A percentile compares a stretch with the other conserved stretches of the same genome.
phyloP scores from a whole-genome alignment of 2,329 filamentous ascomycete species.

The Raffaelea arxii region DNA sequence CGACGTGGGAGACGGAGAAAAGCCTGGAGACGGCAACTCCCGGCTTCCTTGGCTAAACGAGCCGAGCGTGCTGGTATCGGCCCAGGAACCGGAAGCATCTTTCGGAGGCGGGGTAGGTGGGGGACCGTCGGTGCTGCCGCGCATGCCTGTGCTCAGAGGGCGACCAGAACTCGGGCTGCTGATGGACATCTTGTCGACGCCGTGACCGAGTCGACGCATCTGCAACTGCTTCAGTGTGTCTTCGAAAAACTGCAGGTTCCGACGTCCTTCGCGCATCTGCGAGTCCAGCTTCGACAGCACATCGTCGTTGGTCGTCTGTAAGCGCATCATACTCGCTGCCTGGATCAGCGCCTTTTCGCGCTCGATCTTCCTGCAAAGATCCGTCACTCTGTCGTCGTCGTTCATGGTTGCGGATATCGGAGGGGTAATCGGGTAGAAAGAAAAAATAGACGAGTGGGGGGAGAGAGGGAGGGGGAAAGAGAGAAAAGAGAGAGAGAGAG shows the following conservation, averaged over 20 bases:
- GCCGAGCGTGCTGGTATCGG: constrained; percentile 37
- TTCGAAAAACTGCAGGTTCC: constrained; percentile 88
- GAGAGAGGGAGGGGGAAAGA: neutral
- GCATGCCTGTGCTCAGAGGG: constrained; percentile 36
- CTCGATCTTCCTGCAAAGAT: constrained; percentile 95
- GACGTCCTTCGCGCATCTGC: constrained; percentile 85
- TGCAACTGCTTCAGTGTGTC: constrained; percentile 83
- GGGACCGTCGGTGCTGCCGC: constrained; percentile 32
- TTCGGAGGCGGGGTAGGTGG: constrained; percentile 69
- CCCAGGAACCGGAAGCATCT: constrained; percentile 40
- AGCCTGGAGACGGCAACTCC: constrained; percentile 29
- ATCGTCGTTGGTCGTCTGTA: constrained; percentile 86
- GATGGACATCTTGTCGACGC: constrained; percentile 51
- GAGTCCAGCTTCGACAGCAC: constrained; percentile 86
- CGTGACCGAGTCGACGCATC: constrained; percentile 63
- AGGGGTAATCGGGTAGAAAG: neutral
- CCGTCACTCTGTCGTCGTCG: constrained; percentile 57
- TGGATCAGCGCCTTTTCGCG: constrained; percentile 92
- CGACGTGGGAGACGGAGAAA: constrained; percentile 27
- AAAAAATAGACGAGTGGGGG: neutral
- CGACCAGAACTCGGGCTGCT: constrained; percentile 22
- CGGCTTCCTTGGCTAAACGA: constrained; percentile 56
- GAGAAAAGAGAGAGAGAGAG: neutral
- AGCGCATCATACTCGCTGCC: constrained; percentile 88
- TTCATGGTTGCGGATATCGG: constrained; percentile 39